phyloP scores from a whole-genome alignment of 2,329 filamentous ascomycete species.

The Dothideomycetidae sp. region DNA sequence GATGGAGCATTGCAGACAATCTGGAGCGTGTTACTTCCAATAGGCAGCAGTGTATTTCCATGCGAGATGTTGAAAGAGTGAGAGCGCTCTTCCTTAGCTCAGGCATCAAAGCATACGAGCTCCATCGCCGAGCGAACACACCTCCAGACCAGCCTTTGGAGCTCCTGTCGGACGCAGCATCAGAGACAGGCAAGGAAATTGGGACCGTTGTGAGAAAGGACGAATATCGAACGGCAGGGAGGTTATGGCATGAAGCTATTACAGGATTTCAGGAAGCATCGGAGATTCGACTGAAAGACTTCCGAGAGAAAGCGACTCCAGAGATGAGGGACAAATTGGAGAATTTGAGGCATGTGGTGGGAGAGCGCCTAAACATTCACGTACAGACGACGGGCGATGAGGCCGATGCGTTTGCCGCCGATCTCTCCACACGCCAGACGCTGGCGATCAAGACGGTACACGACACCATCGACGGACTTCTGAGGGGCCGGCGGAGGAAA shows the following conservation, averaged over 20 bases:
- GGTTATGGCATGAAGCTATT: conserved; percentile 35
- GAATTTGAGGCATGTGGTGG: conserved; percentile 32
- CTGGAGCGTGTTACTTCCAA: conserved; percentile 23
- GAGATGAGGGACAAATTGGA: conserved; percentile 31
- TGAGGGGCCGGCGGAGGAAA: conserved; percentile 59
- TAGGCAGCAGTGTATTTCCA: conserved; percentile 37
- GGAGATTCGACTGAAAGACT: conserved; percentile 36
- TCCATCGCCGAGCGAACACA: conserved; percentile 50
- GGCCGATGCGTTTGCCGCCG: conserved; percentile 62
- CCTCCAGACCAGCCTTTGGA: conserved; percentile 19
- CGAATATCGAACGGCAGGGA: conserved; percentile 40
- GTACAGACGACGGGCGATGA: conserved; percentile 59
- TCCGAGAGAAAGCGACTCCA: conserved; percentile 33
- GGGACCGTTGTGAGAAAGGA: conserved; percentile 36
- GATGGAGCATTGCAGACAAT: conserved; percentile 46
- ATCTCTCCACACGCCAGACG: conserved; percentile 62
- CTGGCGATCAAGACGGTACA: conserved; percentile 67
- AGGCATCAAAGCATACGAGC: conserved; percentile 79
- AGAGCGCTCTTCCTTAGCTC: conserved; percentile 64
- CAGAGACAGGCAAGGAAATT: conserved; percentile 25
- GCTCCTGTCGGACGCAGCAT: conserved; percentile 26
- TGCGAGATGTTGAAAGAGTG: conserved; percentile 67
- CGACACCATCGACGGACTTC: conserved; percentile 54
- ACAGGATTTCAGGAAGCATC: conserved; percentile 27
- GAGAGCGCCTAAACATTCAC: conserved; percentile 39